These are phyloP conservation scores for Penicillium soppii DNA, from an alignment of 495 filamentous ascomycete genomes.

Conservation along the genomic window DNA sequence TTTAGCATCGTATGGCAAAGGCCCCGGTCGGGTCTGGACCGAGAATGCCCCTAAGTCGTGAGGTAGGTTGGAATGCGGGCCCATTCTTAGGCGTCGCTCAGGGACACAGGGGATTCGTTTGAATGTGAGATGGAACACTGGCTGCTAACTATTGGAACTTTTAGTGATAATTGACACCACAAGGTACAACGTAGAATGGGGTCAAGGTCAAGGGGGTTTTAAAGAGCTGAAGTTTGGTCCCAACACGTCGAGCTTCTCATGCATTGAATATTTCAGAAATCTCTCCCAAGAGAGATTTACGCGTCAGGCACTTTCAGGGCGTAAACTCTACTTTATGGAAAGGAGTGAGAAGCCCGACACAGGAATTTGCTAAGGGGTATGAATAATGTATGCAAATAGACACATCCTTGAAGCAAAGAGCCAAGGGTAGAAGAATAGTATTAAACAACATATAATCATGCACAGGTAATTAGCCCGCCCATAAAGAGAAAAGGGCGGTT, in stretches of 20 bases:
- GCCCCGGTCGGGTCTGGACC: constrained; percentile 2
- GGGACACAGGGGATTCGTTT: not conserved
- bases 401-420: constrained; percentile 7
- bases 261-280: not conserved
- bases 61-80: constrained; percentile 16
- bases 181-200: no score
- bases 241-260: not conserved
- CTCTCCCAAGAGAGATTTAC: not conserved
- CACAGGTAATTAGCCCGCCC: constrained; percentile 17
- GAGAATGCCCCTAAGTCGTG: constrained; percentile 17
- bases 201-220: not conserved
- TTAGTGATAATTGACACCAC: constrained; percentile 1
- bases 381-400: constrained; percentile 4
- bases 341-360: not conserved
- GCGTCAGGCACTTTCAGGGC: not conserved
- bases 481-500: constrained; percentile 15
- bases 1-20: not conserved
- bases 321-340: not conserved
- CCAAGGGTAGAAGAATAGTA: constrained; percentile 22
- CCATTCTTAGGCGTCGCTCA: constrained; percentile 15
- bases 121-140: constrained; percentile 4
- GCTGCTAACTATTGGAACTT: not conserved
- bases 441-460: constrained; percentile 33
- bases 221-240: not conserved
- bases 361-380: not conserved